Conservation (phyloP, 371 early-diverging fungal species). For the Synchytrium microbalum region DNA sequence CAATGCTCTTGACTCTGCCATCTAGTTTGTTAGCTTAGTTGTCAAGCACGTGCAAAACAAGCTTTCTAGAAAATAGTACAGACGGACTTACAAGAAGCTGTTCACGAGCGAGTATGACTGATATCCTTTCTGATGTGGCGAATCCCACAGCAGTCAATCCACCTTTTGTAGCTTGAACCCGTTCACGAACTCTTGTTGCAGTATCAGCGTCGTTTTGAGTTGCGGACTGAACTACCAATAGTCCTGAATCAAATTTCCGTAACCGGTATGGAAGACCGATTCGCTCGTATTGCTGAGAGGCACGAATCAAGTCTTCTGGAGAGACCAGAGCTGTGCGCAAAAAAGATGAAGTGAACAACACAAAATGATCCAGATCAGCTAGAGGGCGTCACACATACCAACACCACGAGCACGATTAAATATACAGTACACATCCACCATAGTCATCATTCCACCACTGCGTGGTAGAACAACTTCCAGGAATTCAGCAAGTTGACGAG, state of each 20-base stretch:
- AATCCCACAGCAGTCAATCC: constrained; percentile 11
- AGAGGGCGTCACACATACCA: constrained; percentile 40
- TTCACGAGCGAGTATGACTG: constrained; percentile 61
- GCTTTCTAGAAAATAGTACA: neutral
- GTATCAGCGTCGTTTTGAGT: constrained; percentile 63
- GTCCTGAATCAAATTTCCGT: constrained; percentile 67
- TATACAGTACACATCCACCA: constrained; percentile 85
- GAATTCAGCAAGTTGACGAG: constrained; percentile 76
- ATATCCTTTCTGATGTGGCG: constrained; percentile 29
- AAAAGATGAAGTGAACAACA: neutral
- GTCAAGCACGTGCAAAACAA: constrained; percentile 5
- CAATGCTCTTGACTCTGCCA: constrained; percentile 65
- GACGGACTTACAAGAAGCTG: constrained; percentile 53
- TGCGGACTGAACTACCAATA: constrained; percentile 61
- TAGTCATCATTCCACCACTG: constrained; percentile 62
- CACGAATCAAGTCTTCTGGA: constrained; percentile 74
- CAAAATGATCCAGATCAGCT: neutral
- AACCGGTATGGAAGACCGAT: constrained; percentile 63
- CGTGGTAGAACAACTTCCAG: constrained; percentile 46
- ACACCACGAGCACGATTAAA: constrained; percentile 86
- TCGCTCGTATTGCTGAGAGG: constrained; percentile 55
- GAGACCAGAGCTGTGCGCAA: constrained; percentile 60
- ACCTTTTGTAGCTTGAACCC: constrained; percentile 31
- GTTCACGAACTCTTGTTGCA: constrained; percentile 46
- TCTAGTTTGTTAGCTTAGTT: constrained; percentile 28